A percentile compares a stretch with the other conserved stretches of the same genome.
These are phyloP conservation scores for Penicillium salamii DNA, from an alignment of 495 filamentous ascomycete genomes.

Conservation along the genomic window DNA sequence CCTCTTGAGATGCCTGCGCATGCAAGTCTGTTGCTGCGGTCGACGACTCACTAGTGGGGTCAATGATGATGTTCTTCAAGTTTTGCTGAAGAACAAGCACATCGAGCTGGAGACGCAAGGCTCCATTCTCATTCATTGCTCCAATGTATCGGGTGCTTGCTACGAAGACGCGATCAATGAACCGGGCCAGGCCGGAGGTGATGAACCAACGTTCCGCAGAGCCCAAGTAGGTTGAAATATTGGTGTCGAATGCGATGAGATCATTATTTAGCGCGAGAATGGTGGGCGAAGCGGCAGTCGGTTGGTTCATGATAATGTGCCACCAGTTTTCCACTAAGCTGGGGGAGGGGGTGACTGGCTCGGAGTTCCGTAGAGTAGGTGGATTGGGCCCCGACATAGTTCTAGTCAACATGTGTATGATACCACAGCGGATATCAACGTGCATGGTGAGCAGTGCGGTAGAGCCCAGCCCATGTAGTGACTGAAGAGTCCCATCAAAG, in stretches of 20 bases:
- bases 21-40: not conserved
- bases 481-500: conserved; percentile 84
- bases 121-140: conserved; percentile 73
- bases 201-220: conserved; percentile 63
- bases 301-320: conserved; percentile 69
- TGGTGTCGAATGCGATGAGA: conserved; percentile 81
- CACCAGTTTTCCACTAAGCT: conserved; percentile 59
- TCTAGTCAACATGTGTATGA: conserved; percentile 61
- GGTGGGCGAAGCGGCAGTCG: conserved; percentile 73
- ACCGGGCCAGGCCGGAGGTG: conserved; percentile 64
- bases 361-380: conserved; percentile 30
- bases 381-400: conserved; percentile 49
- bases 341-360: conserved; percentile 47
- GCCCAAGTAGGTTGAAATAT: conserved; percentile 66
- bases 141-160: conserved; percentile 60
- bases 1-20: conserved; percentile 26
- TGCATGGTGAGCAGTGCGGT: conserved; percentile 81
- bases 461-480: conserved; percentile 71
- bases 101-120: conserved; percentile 79
- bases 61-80: conserved; percentile 75
- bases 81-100: conserved; percentile 94
- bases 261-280: conserved; percentile 77
- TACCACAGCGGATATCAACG: conserved; percentile 78
- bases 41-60: conserved; percentile 18
- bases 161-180: conserved; percentile 70